Percentiles rank a stretch among this genome's conserved stretches.
Conservation (phyloP, 2,329 filamentous ascomycete species). For the Colletotrichum shisoi region DNA sequence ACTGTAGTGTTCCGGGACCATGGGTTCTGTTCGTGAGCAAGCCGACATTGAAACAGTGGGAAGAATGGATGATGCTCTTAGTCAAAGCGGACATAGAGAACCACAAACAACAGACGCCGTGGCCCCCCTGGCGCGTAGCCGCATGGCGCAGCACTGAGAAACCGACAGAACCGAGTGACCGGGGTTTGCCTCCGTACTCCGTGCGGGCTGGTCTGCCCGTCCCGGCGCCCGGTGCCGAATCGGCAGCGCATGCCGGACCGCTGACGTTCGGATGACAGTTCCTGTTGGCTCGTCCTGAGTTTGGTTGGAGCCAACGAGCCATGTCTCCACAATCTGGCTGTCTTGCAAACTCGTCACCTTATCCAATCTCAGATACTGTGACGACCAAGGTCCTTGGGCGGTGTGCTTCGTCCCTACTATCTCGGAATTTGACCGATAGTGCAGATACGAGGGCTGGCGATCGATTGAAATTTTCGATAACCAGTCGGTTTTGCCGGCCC, state of each 20-base stretch:
- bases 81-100: constrained; percentile 8
- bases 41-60: neutral
- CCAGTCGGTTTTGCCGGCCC: too few species aligned
- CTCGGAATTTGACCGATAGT: neutral
- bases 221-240: constrained; percentile 11
- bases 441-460: neutral
- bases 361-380: constrained; percentile 6
- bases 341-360: neutral
- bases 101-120: constrained; percentile 14
- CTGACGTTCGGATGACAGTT: constrained; percentile 12
- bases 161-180: neutral
- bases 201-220: neutral
- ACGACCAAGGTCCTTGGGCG: constrained; percentile 1
- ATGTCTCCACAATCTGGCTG: neutral
- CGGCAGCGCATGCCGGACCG: constrained; percentile 1
- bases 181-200: constrained; percentile 8
- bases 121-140: neutral
- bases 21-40: neutral
- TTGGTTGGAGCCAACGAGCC: constrained; percentile 1
- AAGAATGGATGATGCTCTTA: neutral
- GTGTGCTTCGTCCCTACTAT: neutral
- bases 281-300: constrained; percentile 10
- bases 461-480: neutral
- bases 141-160: neutral
- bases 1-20: neutral